Evolutionary conservation across 495 filamentous ascomycete species (phyloP), one percentile per base, ranked within the genome.

Genomic region (Acidiella bohemica): DNA sequence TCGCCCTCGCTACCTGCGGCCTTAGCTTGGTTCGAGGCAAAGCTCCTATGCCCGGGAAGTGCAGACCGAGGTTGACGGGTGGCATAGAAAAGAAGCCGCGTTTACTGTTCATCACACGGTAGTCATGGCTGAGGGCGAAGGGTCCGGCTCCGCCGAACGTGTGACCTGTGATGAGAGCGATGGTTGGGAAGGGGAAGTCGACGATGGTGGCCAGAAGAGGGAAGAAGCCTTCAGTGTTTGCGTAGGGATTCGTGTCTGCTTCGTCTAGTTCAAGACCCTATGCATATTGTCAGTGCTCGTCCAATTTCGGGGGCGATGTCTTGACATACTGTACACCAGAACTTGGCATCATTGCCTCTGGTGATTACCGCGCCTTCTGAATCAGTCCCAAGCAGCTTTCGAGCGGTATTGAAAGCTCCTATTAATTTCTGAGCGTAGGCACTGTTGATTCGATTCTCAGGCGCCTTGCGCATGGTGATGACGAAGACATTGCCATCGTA

Each of bases 1-100:
- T 68, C 44, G 69, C 67, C 2, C 64, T 53, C 17, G 68, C 65
- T 17, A 72, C 46, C 17, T 64, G 59, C 28, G 66, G 63, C 0
- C 53, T 57, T 9, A 72, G 54, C 43, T 71, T 71, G 1, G 67
- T 50, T 0, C 67, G 58, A 8, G 64, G 66, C 7, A 72, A 49
- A 2, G 57, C 38, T 17, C 68, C 68, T 22, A 72, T 70, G 0
- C 67, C 67, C 7, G 61, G 60, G 40, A 70, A 69, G 37, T 68
- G 65, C 20, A 71, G 54, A 0, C 67, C 67, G 1, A 71, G 55
- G 40, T 71, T 58, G 5, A 70, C 62, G 0, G 67, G 65, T 0
- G 67, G 67, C 64, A 71, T 68, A 20, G 50, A 63, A 29, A 58
- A 66, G 51, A 66, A 71, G 17, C 67, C 67, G 2, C 67, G 60